Evolutionary conservation across 768 basidiomycete species (phyloP).

Genomic region (Lactarius sp.): DNA sequence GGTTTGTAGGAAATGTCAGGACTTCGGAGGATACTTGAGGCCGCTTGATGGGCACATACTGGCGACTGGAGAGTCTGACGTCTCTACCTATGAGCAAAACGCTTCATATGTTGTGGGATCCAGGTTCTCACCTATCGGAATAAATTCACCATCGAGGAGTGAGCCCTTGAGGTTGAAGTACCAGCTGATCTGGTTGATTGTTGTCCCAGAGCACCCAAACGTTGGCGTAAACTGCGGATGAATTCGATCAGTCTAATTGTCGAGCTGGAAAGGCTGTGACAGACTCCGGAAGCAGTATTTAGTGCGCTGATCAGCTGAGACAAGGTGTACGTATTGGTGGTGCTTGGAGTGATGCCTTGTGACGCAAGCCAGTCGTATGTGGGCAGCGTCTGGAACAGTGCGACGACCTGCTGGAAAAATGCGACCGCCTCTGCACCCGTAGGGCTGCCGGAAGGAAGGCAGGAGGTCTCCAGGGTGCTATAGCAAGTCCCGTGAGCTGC

Average conservation of each 20-base stretch:
- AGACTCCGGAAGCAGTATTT: constrained; percentile 48
- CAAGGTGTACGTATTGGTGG: constrained; percentile 52
- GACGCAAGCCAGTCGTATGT: constrained; percentile 67
- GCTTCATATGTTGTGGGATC: neutral
- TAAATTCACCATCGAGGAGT: constrained; percentile 57
- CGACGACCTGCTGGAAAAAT: constrained; percentile 58
- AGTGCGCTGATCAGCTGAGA: constrained; percentile 51
- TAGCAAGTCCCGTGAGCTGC: constrained; percentile 55
- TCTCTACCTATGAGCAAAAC: neutral
- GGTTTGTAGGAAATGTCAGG: neutral
- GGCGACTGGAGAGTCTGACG: constrained; percentile 45
- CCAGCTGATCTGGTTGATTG: constrained; percentile 47
- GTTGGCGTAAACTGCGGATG: constrained; percentile 38
- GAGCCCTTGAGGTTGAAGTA: constrained; percentile 65
- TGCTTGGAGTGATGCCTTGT: constrained; percentile 72
- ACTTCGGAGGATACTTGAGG: constrained; percentile 57
- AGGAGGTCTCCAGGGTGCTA: constrained; percentile 55
- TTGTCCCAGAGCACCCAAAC: constrained; percentile 40
- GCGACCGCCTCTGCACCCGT: constrained; percentile 67
- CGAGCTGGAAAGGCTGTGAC: constrained; percentile 21
- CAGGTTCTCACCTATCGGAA: constrained; percentile 47
- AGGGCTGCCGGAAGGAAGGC: constrained; percentile 55
- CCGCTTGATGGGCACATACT: constrained; percentile 51
- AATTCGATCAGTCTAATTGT: neutral
- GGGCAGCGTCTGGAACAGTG: constrained; percentile 60